Evolutionary conservation across 148 eudicot genomes (phyloP), one percentile per base, ranked within the genome.

Genomic region (Rhododendron henanense): DNA sequence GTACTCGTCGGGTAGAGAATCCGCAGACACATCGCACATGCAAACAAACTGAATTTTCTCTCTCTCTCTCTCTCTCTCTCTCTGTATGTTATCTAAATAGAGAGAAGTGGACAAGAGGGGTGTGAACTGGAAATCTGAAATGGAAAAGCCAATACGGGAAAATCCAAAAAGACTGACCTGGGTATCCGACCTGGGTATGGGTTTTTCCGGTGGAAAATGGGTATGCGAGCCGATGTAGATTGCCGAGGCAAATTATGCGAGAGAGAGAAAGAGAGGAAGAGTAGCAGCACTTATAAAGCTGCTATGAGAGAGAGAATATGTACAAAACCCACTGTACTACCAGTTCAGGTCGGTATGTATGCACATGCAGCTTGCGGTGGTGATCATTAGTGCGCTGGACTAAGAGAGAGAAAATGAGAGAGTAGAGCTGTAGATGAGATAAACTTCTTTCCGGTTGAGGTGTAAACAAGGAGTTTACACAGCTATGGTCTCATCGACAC

Each of bases 11-110:
- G 79, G 75, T 67, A 25, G 37, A 80, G 83, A 88, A 87, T 85
- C 92, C 88, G 92, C 88, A 79, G 86, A 88, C 93, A 90, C 90
- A 88, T 88, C 84, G 88, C 94, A 94, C 89, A 92, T 83, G 88
- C 53, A 88, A 88, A 93, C 89, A 93, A 89, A 92, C 44, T 35
- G 61, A 84, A 19, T 21, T 71, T 55, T 51, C 19, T 47, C 25
- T 41, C 61, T 59, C 45, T 50, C 19, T 51, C 28, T 77, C 83
- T 59, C 13, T 41, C 16, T 35, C 37, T 50, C 53, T 65, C 44
- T 69, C 10, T 84, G 37, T 33, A 0, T 75, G 25, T 84, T 85
- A 16, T 84, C 74, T 50, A 67, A 6, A 83, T 21, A 75, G 41
- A 71, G 82, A 73, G 67, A 88, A 87, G 21, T 45, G 76, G 89